Evolutionary conservation across 495 filamentous ascomycete genomes (phyloP).

Genomic region (Trichoderma reesei): DNA sequence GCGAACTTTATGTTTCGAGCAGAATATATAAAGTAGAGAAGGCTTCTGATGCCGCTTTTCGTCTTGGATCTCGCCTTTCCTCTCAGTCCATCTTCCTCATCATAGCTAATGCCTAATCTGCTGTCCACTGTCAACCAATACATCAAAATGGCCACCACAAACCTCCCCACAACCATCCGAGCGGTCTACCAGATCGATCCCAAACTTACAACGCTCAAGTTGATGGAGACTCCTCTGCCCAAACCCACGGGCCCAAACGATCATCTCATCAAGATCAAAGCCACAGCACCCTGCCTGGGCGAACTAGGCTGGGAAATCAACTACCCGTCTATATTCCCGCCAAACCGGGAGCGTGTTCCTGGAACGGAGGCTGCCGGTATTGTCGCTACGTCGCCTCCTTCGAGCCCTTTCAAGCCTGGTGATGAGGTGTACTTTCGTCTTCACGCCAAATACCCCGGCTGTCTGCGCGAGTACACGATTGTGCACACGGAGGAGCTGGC

Average conservation of each 20-base stretch:
- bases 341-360: slow-evolving; percentile 38
- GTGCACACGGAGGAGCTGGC: slow-evolving; percentile 26
- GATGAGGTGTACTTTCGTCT: slow-evolving; percentile 50
- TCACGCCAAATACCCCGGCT: slow-evolving; percentile 37
- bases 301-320: slow-evolving; percentile 41
- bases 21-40: no score
- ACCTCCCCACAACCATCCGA: slow-evolving; percentile 22
- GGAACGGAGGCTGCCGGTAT: slow-evolving; percentile 44
- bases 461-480: slow-evolving; percentile 47
- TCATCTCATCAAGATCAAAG: slow-evolving; percentile 50
- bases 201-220: slow-evolving; percentile 16
- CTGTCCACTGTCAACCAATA: neutral
- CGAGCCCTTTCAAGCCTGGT: slow-evolving; percentile 43
- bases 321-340: slow-evolving; percentile 30
- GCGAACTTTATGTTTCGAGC: neutral
- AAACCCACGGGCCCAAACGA: slow-evolving; percentile 29
- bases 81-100: neutral
- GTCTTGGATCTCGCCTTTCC: neutral
- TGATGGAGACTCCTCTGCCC: slow-evolving; percentile 20
- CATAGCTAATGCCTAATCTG: neutral
- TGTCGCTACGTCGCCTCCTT: slow-evolving; percentile 30
- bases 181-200: slow-evolving; percentile 23
- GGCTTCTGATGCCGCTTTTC: neutral
- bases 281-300: slow-evolving; percentile 47
- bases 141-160: slow-evolving; percentile 15